Conservation (phyloP, 2,329 filamentous ascomycete species). For the Zalaria sp. region DNA sequence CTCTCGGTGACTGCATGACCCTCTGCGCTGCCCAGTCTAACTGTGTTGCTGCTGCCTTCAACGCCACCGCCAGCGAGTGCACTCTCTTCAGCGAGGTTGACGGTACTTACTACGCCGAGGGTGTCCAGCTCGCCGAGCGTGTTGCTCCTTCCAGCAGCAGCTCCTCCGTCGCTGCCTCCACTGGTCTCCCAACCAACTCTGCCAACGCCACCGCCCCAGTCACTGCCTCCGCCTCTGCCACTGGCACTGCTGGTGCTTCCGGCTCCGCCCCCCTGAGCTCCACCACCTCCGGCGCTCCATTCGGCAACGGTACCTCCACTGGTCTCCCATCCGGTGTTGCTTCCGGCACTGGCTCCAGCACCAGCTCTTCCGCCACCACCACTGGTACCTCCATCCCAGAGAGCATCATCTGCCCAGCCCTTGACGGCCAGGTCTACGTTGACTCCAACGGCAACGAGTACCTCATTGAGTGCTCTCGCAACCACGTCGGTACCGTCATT, state of each 20-base stretch:
- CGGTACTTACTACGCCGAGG: neutral
- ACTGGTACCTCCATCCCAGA: slow-evolving; percentile 3
- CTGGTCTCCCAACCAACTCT: neutral
- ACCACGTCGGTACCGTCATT: slow-evolving; percentile 4
- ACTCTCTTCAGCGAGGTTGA: slow-evolving; percentile 4
- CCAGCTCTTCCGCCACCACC: neutral
- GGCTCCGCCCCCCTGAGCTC: slow-evolving; percentile 2
- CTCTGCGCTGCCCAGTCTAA: slow-evolving; percentile 1
- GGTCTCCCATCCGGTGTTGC: neutral
- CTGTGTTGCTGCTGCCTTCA: slow-evolving; percentile 3
- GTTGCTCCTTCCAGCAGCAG: slow-evolving; percentile 1
- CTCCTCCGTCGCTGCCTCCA: neutral
- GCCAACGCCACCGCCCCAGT: slow-evolving; percentile 1
- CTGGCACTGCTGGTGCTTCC: slow-evolving; percentile 1
- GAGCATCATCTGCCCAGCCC: slow-evolving; percentile 5
- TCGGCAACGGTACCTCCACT: slow-evolving; percentile 12
- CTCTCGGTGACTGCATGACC: slow-evolving; percentile 2
- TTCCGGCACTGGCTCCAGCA: neutral
- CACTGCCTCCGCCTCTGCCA: slow-evolving; percentile 14
- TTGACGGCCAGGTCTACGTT: slow-evolving; percentile 2
- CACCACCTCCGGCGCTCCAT: neutral
- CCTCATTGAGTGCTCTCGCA: slow-evolving; percentile 3
- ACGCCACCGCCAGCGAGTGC: neutral
- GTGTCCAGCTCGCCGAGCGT: slow-evolving; percentile 1
- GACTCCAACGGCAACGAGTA: neutral